phyloP scores from a whole-genome alignment of 208 protist genomes.

The Trypanosoma cruzi region DNA sequence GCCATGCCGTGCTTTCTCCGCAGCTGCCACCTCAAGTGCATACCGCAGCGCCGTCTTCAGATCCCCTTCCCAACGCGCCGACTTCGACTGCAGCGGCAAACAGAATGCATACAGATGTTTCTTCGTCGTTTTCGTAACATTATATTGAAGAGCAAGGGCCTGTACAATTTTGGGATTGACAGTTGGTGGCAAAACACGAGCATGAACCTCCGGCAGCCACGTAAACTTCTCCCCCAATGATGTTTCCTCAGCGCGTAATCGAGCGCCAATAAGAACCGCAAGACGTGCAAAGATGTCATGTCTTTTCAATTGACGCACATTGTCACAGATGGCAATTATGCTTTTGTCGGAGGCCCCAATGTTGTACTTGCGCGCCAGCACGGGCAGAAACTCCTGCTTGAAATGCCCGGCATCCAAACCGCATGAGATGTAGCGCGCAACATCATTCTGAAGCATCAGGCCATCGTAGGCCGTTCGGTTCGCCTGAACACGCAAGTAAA shows the following conservation, averaged over 20 bases:
- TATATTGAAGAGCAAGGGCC: slow-evolving; percentile 28
- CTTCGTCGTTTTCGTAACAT: slow-evolving; percentile 5
- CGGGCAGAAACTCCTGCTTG: slow-evolving; percentile 22
- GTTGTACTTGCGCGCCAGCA: slow-evolving; percentile 44
- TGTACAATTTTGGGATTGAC: slow-evolving; percentile 29
- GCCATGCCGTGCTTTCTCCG: slow-evolving; percentile 33
- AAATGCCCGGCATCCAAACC: slow-evolving; percentile 22
- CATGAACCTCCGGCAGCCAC: slow-evolving; percentile 39
- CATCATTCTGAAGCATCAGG: slow-evolving; percentile 29
- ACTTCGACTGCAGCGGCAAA: slow-evolving; percentile 66
- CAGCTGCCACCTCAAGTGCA: slow-evolving; percentile 42
- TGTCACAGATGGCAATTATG: slow-evolving; percentile 26
- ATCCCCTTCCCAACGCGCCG: slow-evolving; percentile 61
- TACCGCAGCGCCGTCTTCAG: slow-evolving; percentile 52
- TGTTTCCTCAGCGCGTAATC: slow-evolving; percentile 15
- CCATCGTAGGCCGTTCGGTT: slow-evolving; percentile 34
- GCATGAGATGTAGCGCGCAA: slow-evolving; percentile 30
- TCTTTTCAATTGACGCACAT: slow-evolving; percentile 13
- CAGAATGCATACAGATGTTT: slow-evolving; percentile 64
- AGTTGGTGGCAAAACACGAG: slow-evolving; percentile 32
- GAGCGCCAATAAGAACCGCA: slow-evolving; percentile 33
- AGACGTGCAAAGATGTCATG: slow-evolving; percentile 36
- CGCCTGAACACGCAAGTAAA: slow-evolving; percentile 42
- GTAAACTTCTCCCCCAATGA: slow-evolving; percentile 24
- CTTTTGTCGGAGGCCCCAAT: slow-evolving; percentile 33